Conservation (phyloP, 2,329 filamentous ascomycete genomes). For the Phaeosphaeria sp. region DNA sequence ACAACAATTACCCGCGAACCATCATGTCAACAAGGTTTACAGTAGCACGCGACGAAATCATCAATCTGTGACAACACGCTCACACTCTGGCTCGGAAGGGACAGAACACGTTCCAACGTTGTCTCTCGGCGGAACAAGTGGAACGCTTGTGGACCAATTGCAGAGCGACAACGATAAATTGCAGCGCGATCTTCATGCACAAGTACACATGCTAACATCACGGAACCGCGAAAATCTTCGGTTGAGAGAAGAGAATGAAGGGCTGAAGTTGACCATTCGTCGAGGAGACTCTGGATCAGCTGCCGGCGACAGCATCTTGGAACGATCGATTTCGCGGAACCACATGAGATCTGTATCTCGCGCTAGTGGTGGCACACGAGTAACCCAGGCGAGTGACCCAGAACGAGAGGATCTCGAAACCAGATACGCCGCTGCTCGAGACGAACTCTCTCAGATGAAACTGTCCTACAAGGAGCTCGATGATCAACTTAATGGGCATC, state of each 20-base stretch:
- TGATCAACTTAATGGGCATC: constrained; percentile 78
- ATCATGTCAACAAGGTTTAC: constrained; percentile 45
- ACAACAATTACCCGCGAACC: constrained; percentile 45
- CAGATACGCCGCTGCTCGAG: constrained; percentile 80
- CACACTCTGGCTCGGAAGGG: constrained; percentile 49
- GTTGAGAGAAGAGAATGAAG: constrained; percentile 95
- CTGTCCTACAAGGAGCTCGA: constrained; percentile 90
- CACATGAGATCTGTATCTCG: constrained; percentile 77
- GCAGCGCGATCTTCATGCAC: constrained; percentile 88
- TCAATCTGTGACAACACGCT: constrained; percentile 44
- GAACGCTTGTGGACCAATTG: constrained; percentile 82
- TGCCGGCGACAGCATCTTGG: constrained; percentile 86
- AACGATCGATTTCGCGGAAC: constrained; percentile 89
- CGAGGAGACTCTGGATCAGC: constrained; percentile 68
- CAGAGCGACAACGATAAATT: constrained; percentile 92
- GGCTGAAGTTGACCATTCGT: constrained; percentile 86
- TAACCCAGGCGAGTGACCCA: constrained; percentile 71
- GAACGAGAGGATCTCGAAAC: constrained; percentile 80
- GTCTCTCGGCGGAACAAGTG: constrained; percentile 56
- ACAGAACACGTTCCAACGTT: constrained; percentile 37
- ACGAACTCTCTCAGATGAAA: constrained; percentile 84
- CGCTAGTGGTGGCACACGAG: constrained; percentile 63
- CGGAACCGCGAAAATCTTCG: constrained; percentile 94
- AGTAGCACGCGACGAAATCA: constrained; percentile 50
- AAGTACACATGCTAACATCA: constrained; percentile 97